Evolutionary conservation across 371 early-diverging fungal genomes (phyloP).

Genomic region (Choanephora cucurbitarum): DNA sequence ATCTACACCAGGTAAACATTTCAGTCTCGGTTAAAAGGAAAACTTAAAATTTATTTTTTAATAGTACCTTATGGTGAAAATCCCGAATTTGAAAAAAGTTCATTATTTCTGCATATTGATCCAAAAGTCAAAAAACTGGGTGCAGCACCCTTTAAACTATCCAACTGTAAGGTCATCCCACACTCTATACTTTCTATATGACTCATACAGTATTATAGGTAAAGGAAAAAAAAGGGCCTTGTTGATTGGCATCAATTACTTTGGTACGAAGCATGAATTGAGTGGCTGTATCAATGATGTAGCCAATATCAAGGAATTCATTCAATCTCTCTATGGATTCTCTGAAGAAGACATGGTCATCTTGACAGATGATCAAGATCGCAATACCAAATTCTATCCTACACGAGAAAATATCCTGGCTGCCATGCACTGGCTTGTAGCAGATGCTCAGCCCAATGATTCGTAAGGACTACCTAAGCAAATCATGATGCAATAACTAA

Average conservation of each 20-base stretch:
- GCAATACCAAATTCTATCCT: conserved; percentile 67
- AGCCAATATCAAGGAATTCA: conserved; percentile 76
- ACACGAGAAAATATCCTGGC: conserved; percentile 79
- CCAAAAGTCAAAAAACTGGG: conserved; percentile 24
- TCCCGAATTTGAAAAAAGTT: conserved; percentile 6
- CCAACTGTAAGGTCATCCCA: conserved; percentile 55
- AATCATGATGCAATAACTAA: no score
- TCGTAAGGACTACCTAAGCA: conserved; percentile 41
- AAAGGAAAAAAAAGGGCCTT: conserved; percentile 78
- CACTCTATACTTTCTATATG: no score
- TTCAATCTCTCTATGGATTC: conserved; percentile 67
- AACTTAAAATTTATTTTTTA: not conserved
- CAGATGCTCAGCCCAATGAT: conserved; percentile 80
- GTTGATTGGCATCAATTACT: conserved; percentile 93
- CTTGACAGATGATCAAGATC: conserved; percentile 83
- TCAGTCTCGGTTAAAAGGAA: conserved; percentile 13
- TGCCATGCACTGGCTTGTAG: conserved; percentile 88
- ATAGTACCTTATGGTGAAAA: conserved; percentile 28
- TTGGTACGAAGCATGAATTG: conserved; percentile 66
- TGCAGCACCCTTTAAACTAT: conserved; percentile 51
- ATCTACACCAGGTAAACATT: conserved; percentile 22
- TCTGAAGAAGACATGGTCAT: conserved; percentile 72
- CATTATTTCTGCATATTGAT: conserved; percentile 34
- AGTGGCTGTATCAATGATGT: conserved; percentile 92
- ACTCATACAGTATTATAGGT: conserved; percentile 21